These are phyloP conservation scores for Tolypocladium guangdongense DNA, from an alignment of 2,329 filamentous ascomycete genomes.

Conservation along the genomic window DNA sequence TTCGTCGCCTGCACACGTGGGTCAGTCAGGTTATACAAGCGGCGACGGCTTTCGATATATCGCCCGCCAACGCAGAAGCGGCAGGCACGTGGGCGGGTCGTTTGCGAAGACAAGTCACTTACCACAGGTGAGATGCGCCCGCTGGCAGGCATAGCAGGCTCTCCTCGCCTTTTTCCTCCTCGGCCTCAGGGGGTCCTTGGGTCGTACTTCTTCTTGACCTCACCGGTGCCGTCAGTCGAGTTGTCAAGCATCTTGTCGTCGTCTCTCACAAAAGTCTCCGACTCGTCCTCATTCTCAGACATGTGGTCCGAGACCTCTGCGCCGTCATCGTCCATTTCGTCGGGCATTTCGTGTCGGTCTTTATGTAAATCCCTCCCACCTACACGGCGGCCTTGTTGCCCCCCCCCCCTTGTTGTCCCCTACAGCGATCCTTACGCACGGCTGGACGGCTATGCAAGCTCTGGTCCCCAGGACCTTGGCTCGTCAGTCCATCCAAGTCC, in stretches of 20 bases:
- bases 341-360: constrained; percentile 43
- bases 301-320: constrained; percentile 46
- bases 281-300: constrained; percentile 50
- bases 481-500: constrained; percentile 15
- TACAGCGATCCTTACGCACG: constrained; percentile 7
- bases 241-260: constrained; percentile 43
- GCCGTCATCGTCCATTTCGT: constrained; percentile 40
- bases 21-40: constrained; percentile 11
- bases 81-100: background rate
- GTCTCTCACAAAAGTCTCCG: constrained; percentile 33
- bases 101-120: constrained; percentile 34
- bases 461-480: constrained; percentile 14
- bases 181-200: constrained; percentile 82
- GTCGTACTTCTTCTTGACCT: constrained; percentile 58
- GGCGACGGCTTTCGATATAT: background rate
- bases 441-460: constrained; percentile 22
- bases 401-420: constrained; percentile 2
- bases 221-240: constrained; percentile 34
- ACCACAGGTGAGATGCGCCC: constrained; percentile 97
- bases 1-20: constrained; percentile 64
- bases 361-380: constrained; percentile 28
- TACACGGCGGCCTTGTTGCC: constrained; percentile 4
- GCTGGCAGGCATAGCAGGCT: constrained; percentile 93
- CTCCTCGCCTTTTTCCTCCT: constrained; percentile 90
- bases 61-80: background rate